Base-by-base conservation (phyloP, 108 stramenopile genomes). In the Aurantiochytrium sp. region DNA sequence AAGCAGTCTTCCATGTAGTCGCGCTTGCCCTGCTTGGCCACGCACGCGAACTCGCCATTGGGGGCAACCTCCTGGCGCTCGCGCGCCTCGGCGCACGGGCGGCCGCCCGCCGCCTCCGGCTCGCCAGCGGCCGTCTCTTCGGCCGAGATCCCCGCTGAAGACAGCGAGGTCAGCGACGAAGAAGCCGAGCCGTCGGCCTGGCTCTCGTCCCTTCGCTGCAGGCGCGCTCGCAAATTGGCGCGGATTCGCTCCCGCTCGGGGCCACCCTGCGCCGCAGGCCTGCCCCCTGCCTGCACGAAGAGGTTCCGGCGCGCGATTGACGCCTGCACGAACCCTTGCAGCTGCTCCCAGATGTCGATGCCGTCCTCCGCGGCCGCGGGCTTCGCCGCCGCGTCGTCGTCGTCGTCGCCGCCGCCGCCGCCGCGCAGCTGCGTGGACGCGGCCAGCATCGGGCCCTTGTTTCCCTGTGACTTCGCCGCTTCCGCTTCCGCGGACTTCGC, bases 1-100 rank as follows among this genome's bases (percentile, higher is more conserved):
- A 81, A 81, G 30, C 45, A 48, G 73, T 81, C 73, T 48, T 81
- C 73, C 73, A 81, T 81, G 30, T 81, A 81, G 24, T 81, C 73
- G 39, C 73, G 73, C 17, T 48, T 81, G 24, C 73, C 73, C 24
- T 81, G 73, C 42, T 27, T 81, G n/a, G 73, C 73, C 6, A 48
- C 24, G 45, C 73, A 81, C 6, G 21, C 21, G 24, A 48, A 81
- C 24, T 48, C n/a, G 36, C 73, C 73, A 65, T 65, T 30, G 8
- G 2, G 22, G 8, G 15, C 59, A 34, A 30, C 8, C 10, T 65
- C 59, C 27, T 30, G 8, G 59, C 59, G 59, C 59, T 65, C 59
- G 27, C 59, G 27, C 34, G 59, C 59, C 19, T 34, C 59, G 8
- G 27, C 22, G 34, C 50, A 15, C 0, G 50, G 50, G 0, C 50